Conservation (phyloP, 768 basidiomycete species). For the Lenzites betulinus region DNA sequence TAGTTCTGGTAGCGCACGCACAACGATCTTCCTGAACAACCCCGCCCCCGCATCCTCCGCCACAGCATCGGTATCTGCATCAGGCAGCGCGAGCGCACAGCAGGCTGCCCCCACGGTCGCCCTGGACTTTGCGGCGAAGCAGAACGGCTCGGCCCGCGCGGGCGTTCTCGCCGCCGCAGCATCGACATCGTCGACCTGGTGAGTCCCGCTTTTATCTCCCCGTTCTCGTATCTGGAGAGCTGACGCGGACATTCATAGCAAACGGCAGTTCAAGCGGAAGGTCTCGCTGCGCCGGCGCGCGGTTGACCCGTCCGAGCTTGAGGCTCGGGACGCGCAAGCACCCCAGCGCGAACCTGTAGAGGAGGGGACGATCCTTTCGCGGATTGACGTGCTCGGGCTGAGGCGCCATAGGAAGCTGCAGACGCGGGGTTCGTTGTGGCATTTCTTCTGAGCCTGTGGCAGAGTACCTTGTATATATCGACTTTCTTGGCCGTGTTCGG, state of each 20-base stretch:
- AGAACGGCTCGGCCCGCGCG: not conserved
- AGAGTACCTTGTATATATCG: too few species aligned
- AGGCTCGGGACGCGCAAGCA: not conserved
- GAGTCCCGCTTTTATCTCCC: not conserved
- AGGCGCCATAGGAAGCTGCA: conserved; percentile 25
- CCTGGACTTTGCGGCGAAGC: conserved; percentile 1
- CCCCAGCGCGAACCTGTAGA: not conserved
- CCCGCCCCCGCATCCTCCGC: not conserved
- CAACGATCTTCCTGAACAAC: conserved; percentile 14
- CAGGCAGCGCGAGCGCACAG: not conserved
- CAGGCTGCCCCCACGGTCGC: not conserved
- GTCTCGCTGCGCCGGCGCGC: conserved; percentile 8
- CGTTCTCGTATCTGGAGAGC: too few species aligned
- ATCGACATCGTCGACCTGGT: not conserved
- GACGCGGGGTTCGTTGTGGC: conserved; percentile 27
- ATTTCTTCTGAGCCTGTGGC: conserved; percentile 27
- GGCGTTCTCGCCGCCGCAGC: not conserved
- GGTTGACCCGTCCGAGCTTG: not conserved
- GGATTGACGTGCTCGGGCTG: conserved; percentile 17
- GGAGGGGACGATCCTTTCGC: conserved; percentile 3
- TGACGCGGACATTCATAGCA: not conserved
- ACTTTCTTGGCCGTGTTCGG: too few species aligned
- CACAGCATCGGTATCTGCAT: not conserved
- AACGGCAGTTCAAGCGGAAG: conserved; percentile 11
- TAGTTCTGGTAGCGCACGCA: not conserved